Evolutionary conservation across 139 green algal genomes (phyloP), one percentile per base, ranked within the genome.

Genomic region (Tetraselmis chui): DNA sequence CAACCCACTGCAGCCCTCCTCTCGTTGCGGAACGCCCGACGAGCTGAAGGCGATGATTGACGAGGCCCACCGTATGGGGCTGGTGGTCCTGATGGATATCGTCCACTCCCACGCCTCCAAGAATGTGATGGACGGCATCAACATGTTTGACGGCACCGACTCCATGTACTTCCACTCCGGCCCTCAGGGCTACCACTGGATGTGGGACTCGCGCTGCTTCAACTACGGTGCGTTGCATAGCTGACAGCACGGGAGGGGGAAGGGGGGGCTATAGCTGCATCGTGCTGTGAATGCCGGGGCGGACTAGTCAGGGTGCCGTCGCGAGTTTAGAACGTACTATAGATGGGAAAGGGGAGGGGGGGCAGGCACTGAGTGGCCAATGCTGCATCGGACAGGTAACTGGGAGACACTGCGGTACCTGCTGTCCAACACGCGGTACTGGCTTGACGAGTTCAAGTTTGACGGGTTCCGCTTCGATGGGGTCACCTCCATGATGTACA

Each of bases 161-260:
- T 86, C 74, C 67, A 89, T 91, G 88, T 98, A 97, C 91, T 98
- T 98, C 91, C 94, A 98, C 89, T 92, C 89, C 31, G 95, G 95
- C 32, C 89, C 87, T 24, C 82, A 90, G 11, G 95, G 95, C 28
- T 96, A 97, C 89, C 95, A 98, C 90, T 98, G 93, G 87, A 98
- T 99, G 96, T 99, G 97, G 97, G 97, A 99, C 93, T 94, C 86
- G 30, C 91, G 97, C 67, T 95, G 95, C 80, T 99, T 99, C 93
- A 98, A 99, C 92, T 99, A 99, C 83, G 95, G 94, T 93, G 82
- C 81, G 86, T 91, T n/a, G n/a, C n/a, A n/a, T n/a, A n/a, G n/a
- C n/a, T n/a, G n/a, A n/a, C n/a, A n/a, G n/a, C n/a, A n/a, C n/a
- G n/a, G n/a, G n/a, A n/a, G n/a, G n/a, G n/a, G n/a, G n/a, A n/a